Base-by-base conservation (phyloP, 371 early-diverging fungal species). In the Mortierella sp. region DNA sequence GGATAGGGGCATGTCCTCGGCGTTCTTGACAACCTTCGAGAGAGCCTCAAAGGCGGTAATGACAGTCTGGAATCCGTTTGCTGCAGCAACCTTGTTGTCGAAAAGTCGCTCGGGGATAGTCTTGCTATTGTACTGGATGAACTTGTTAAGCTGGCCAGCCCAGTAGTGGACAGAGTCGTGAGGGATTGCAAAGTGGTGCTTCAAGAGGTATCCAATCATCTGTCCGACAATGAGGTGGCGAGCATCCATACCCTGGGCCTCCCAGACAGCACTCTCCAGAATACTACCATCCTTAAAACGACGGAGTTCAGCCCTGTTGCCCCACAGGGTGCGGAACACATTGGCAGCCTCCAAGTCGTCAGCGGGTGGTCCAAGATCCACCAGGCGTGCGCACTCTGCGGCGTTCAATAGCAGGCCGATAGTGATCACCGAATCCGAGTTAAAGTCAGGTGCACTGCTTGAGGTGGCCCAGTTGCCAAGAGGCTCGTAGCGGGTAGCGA, bases 211-310 rank as follows among this genome's bases (percentile, higher is more conserved):
- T 0, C 89, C 88, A 1, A 96, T 93, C 94, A 97, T 97, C 76
- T 93, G 92, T 31, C 93, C 92, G 21, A 98, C 93, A 81, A 98
- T 95, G 74, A 93, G 78, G n/a, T 93, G 91, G 14, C 96, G 92
- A 47, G 92, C 91, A 72, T 96, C 93, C 24, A 92, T 92, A n/a
- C 95, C 95, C 70, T 84, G 83, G 10, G 89, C 88, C 77, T 94
- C 90, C 94, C 95, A 97, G 0, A 97, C 95, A 21, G 97, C 97
- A 89, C 94, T 92, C 83, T 97, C 95, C 8, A 92, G 73, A 84
- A 97, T 96, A 65, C 93, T 93, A 47, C 97, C 97, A 82, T 98
- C 97, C 80, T 96, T 93, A 91, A 97, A 98, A 21, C 97, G 94
- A 75, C 98, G 92, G 26, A 96, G 82, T 77, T 97, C 97, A 3